phyloP scores from a whole-genome alignment of 768 basidiomycete genomes.

The Russula emetica region DNA sequence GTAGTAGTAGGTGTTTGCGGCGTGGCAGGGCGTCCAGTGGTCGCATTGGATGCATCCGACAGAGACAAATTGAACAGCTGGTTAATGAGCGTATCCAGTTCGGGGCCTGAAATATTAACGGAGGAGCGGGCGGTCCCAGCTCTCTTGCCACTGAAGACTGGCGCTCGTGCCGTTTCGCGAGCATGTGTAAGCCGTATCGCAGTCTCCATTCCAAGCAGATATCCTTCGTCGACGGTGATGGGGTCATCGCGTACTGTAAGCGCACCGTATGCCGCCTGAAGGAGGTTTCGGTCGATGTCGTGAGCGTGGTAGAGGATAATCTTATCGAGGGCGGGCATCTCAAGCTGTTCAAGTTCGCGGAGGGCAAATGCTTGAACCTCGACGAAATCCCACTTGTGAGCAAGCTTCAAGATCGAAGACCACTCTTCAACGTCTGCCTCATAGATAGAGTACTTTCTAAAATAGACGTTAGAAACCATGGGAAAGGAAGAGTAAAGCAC shows the following conservation, averaged over 20 bases:
- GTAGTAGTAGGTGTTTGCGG: constrained; percentile 16
- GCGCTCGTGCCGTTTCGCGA: constrained; percentile 40
- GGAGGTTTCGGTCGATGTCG: constrained; percentile 44
- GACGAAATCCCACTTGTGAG: constrained; percentile 51
- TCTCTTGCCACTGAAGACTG: constrained; percentile 5
- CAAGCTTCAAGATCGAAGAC: constrained; percentile 50
- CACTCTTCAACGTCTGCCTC: constrained; percentile 49
- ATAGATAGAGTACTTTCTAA: constrained; percentile 54
- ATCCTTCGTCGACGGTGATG: constrained; percentile 50
- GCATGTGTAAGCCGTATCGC: constrained; percentile 49
- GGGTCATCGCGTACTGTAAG: constrained; percentile 51
- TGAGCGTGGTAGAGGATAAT: constrained; percentile 54
- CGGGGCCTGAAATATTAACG: constrained; percentile 1
- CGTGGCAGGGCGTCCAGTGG: constrained; percentile 13
- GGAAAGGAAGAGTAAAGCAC: constrained; percentile 8
- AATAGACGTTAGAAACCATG: neutral
- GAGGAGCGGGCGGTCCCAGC: neutral
- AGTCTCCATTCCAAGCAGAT: constrained; percentile 53
- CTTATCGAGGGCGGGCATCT: constrained; percentile 47
- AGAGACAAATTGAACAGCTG: constrained; percentile 21
- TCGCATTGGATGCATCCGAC: neutral
- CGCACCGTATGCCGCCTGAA: constrained; percentile 49
- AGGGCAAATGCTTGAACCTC: constrained; percentile 50
- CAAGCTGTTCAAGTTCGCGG: constrained; percentile 47
- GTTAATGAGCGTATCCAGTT: constrained; percentile 24